Percentiles rank a stretch among this genome's conserved stretches.
phyloP scores from a whole-genome alignment of 2,329 filamentous ascomycete genomes.

The Scolecobasidium constrictum region DNA sequence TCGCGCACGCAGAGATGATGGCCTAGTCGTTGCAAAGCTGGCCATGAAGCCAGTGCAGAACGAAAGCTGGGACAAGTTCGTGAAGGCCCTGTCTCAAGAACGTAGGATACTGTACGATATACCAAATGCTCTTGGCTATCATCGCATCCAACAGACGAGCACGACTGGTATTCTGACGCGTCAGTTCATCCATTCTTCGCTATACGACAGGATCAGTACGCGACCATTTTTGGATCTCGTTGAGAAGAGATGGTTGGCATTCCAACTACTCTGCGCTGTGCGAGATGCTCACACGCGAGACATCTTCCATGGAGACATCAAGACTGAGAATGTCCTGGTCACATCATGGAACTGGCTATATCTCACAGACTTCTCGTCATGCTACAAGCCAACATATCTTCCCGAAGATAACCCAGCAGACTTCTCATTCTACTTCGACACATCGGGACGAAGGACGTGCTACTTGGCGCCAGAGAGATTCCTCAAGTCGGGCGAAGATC shows the following conservation, averaged over 20 bases:
- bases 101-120: conserved; percentile 68
- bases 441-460: conserved; percentile 80
- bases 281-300: conserved; percentile 84
- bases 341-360: conserved; percentile 99
- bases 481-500: conserved; percentile 56
- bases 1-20: conserved; percentile 78
- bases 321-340: conserved; percentile 92
- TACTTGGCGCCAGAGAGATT: conserved; percentile 94
- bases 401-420: conserved; percentile 95
- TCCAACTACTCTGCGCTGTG: conserved; percentile 84
- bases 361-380: conserved; percentile 90
- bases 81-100: conserved; percentile 68
- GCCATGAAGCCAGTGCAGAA: conserved; percentile 84
- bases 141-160: conserved; percentile 82
- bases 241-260: conserved; percentile 97
- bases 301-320: conserved; percentile 95
- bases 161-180: conserved; percentile 87
- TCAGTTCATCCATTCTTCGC: conserved; percentile 90
- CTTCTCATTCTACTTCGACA: conserved; percentile 97
- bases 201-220: conserved; percentile 94
- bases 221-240: conserved; percentile 94
- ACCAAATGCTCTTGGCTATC: conserved; percentile 83
- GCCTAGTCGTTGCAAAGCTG: conserved; percentile 86
- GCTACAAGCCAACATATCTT: conserved; percentile 86
- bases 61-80: conserved; percentile 71